phyloP scores from a whole-genome alignment of 2,329 filamentous ascomycete species.

The Colletotrichum lupini region DNA sequence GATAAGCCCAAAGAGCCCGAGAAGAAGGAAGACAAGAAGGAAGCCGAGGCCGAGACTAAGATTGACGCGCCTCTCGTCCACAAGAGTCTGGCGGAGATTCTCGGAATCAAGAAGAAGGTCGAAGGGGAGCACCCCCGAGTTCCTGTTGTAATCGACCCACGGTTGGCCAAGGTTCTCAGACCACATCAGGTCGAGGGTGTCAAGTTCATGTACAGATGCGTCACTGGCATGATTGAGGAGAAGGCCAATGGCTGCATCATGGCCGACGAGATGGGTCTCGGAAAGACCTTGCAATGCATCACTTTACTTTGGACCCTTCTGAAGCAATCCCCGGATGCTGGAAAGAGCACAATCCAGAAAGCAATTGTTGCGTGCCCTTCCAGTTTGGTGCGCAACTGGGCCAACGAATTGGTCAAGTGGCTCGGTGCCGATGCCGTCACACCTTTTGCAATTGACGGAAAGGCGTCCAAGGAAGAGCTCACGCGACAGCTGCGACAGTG shows the following conservation, averaged over 20 bases:
- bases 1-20: conserved; percentile 73
- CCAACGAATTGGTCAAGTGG: conserved; percentile 97
- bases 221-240: conserved; percentile 93
- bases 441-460: conserved; percentile 96
- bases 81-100: conserved; percentile 93
- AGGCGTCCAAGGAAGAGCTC: conserved; percentile 93
- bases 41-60: conserved; percentile 54
- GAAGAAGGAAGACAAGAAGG: conserved; percentile 58
- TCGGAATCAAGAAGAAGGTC: conserved; percentile 94
- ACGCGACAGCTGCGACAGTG: conserved; percentile 92
- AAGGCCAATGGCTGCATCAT: conserved; percentile 98
- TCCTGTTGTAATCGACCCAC: conserved; percentile 97
- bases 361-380: conserved; percentile 97
- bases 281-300: conserved; percentile 98
- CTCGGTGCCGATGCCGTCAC: conserved; percentile 90
- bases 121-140: conserved; percentile 83
- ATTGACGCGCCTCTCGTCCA: conserved; percentile 87
- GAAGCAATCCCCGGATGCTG: conserved; percentile 96
- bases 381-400: conserved; percentile 97
- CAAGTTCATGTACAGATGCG: conserved; percentile 95
- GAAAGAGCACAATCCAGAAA: conserved; percentile 93
- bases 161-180: conserved; percentile 86
- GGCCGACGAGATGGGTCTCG: conserved; percentile 98
- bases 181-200: conserved; percentile 99
- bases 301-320: conserved; percentile 95